Evolutionary conservation across 495 filamentous ascomycete species (phyloP), one percentile per base, ranked within the genome.

Genomic region (Daldinia caldariorum): DNA sequence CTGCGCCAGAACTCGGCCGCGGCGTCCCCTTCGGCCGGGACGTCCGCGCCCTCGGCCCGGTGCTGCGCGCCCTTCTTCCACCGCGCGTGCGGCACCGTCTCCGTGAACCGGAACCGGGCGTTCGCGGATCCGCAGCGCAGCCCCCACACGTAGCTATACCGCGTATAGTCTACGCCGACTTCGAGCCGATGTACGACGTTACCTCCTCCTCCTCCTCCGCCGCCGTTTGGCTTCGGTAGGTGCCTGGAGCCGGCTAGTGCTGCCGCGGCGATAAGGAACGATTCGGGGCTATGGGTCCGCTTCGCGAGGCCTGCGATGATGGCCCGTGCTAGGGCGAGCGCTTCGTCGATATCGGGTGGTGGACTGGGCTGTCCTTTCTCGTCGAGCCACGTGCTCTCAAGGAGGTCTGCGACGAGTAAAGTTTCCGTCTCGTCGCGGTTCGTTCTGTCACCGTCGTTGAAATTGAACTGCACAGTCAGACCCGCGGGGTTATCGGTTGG

Each of bases 211-310:
- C 3, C 26, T 26, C 26, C 26, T 35, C 64, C 20, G 20, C 18
- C 2, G 10, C 16, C 70, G 22, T 70, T 74, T 7, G 72, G 69
- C 4, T 70, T 73, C 76, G 84, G 81, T 50, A 87, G 63, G 6
- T 80, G 66, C 37, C 76, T 79, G 5, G 82, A 83, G 4, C 85
- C 85, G 8, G 78, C 81, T 41, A 88, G 75, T 12, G 83, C 83
- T 1, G 82, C 76, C 0, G 86, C 70, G 63, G 87, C 87, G 35
- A 87, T 86, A 6, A 88, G 71, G 60, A 86, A 88, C 0, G 79
- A 78, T 70, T 85, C 79, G 7, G 81, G 80, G 13, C 75, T 82
- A 0, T 74, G 72, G 0, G 83, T 80, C 22, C 81, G 73, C 2
- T 72, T 73, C 14, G 79, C 71, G 22, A 88, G 72, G 59, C 80